phyloP scores from a whole-genome alignment of 768 basidiomycete genomes.

The Podaxis rugospora region DNA sequence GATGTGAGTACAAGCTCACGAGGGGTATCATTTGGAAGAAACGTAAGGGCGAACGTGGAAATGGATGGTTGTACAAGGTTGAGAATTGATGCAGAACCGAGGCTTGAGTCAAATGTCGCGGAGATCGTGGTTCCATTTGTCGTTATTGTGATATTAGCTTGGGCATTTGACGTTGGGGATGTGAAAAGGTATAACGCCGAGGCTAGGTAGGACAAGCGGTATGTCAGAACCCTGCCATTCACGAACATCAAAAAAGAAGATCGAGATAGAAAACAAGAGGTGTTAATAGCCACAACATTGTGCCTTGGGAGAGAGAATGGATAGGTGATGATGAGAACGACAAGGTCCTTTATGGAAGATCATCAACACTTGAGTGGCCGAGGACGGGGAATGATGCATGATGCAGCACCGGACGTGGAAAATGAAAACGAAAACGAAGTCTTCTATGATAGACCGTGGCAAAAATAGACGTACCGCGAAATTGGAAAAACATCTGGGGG shows the following conservation, averaged over 20 bases:
- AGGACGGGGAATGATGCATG: not conserved
- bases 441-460: not conserved
- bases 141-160: conserved; percentile 47
- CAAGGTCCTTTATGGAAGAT: not conserved
- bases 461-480: conserved; percentile 37
- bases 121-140: conserved; percentile 30
- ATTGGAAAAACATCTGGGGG: conserved; percentile 55
- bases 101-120: conserved; percentile 35
- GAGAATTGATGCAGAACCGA: conserved; percentile 32
- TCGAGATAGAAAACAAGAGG: not conserved
- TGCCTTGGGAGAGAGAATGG: too few relatives aligned
- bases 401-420: not conserved
- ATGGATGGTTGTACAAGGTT: conserved; percentile 34
- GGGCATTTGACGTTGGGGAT: conserved; percentile 43
- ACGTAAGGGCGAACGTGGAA: conserved; percentile 36
- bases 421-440: not conserved
- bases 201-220: not conserved
- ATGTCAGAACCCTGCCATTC: not conserved
- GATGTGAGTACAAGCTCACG: not conserved
- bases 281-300: not conserved
- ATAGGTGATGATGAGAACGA: not conserved
- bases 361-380: not conserved
- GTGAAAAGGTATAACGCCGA: conserved; percentile 1
- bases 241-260: not conserved
- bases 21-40: conserved; percentile 15